These are phyloP conservation scores for Linnemannia schmuckeri DNA, from an alignment of 192 early-diverging fungal genomes.

Conservation along the genomic window DNA sequence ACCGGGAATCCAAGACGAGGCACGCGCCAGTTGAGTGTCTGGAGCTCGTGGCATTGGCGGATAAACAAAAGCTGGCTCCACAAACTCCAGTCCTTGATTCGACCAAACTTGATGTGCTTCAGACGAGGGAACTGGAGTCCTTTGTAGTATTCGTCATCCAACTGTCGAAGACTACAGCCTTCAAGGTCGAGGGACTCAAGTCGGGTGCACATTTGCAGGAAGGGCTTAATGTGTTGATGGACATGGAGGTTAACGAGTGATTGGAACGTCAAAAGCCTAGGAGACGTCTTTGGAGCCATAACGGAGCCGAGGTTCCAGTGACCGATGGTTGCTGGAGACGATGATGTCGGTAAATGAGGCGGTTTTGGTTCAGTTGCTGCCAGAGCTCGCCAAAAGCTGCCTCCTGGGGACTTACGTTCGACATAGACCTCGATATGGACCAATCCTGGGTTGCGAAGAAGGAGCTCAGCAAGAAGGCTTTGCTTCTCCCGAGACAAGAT, in stretches of 20 bases:
- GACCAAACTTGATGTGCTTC: conserved; percentile 18
- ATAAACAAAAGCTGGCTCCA: conserved; percentile 22
- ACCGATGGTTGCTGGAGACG: not conserved
- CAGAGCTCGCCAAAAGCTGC: conserved; percentile 39
- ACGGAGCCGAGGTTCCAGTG: not conserved
- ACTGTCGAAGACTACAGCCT: conserved; percentile 19
- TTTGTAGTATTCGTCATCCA: conserved; percentile 5
- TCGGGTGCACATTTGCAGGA: conserved; percentile 31
- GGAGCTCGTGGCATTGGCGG: conserved; percentile 25
- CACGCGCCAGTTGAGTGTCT: conserved; percentile 29
- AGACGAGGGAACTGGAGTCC: conserved; percentile 19
- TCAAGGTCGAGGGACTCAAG: conserved; percentile 36
- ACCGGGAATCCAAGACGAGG: conserved; percentile 35
- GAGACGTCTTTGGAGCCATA: not conserved
- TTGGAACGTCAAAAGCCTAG: conserved; percentile 25
- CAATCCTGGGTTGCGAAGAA: conserved; percentile 30
- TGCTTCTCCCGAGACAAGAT: not conserved
- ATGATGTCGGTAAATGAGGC: not conserved
- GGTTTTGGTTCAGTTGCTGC: conserved; percentile 1
- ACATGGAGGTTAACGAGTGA: conserved; percentile 32
- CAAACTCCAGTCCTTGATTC: conserved; percentile 16
- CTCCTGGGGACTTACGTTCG: conserved; percentile 24
- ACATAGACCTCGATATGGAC: conserved; percentile 32
- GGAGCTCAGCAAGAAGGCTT: conserved; percentile 1
- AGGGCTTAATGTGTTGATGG: conserved; percentile 26